A percentile compares a stretch with the other conserved stretches of the same genome.
Evolutionary conservation across 2,329 filamentous ascomycete species (phyloP).

Genomic region (Tolypocladium nubicola): DNA sequence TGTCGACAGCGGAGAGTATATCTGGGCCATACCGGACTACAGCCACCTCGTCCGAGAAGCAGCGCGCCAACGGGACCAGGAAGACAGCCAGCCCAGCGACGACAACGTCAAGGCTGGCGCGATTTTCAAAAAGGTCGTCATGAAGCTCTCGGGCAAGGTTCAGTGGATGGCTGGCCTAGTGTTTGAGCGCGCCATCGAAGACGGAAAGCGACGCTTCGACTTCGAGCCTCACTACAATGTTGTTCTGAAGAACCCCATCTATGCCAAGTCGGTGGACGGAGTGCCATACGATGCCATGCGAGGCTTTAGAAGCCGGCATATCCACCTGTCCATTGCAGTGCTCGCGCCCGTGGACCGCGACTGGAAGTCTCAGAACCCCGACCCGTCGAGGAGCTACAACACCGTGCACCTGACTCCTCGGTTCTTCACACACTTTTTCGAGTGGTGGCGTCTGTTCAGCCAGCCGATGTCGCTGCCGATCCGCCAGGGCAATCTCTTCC

Average conservation of each 20-base stretch:
- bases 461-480: constrained; percentile 91
- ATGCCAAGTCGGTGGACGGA: constrained; percentile 49
- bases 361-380: constrained; percentile 66
- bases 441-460: constrained; percentile 95
- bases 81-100: constrained; percentile 49
- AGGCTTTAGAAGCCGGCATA: constrained; percentile 94
- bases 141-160: constrained; percentile 96
- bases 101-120: constrained; percentile 62
- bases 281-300: constrained; percentile 79
- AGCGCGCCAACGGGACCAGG: constrained; percentile 35
- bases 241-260: constrained; percentile 69
- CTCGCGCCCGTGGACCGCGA: constrained; percentile 78
- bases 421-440: constrained; percentile 97
- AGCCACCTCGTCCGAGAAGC: constrained; percentile 73
- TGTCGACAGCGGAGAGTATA: constrained; percentile 89
- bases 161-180: constrained; percentile 85
- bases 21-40: constrained; percentile 89
- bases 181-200: constrained; percentile 74
- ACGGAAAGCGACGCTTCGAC: constrained; percentile 67
- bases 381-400: constrained; percentile 85
- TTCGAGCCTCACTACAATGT: constrained; percentile 93
- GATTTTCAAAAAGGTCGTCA: constrained; percentile 95
- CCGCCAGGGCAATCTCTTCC: constrained; percentile 84
- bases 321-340: constrained; percentile 88
- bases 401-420: constrained; percentile 88